Evolutionary conservation across 2,329 filamentous ascomycete species (phyloP), one percentile per base, ranked within the genome.

Genomic region (Lasiodiplodia gonubiensis): DNA sequence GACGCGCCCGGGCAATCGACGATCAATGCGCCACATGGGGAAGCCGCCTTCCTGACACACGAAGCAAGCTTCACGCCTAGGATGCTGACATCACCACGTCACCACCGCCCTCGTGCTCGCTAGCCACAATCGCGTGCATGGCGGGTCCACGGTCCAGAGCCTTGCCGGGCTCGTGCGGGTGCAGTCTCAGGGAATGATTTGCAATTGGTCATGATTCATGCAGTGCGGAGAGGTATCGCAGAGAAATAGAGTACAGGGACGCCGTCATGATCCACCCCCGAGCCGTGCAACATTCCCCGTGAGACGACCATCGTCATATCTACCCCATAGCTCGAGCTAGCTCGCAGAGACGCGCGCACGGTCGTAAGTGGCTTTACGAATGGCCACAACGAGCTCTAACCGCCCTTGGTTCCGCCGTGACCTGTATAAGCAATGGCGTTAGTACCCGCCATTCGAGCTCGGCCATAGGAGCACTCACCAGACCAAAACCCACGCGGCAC

Each of bases 401-500:
- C 68, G 18, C 75, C 70, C 21, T 64, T 68, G 42, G 70, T 67
- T 69, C 75, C 74, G 12, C 75, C 76, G 53, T 74, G 71, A 10
- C 75, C 76, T 70, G 49, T 21, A 33, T 33, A 33, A 49, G 8
- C 51, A 37, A 35, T 30, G 21, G 8, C 52, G 30, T 66, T 42
- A 65, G 48, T 23, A 46, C 73, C 39, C 8, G 27, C 25, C 6
- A 18, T 30, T 25, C 4, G n/a, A 14, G 21, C 21, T 27, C 27
- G 7, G 11, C 21, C 2, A 21, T 12, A 11, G 33, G 6, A 10
- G 18, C 4, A 76, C 76, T 70, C 69, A 79, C 78, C 78, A 66
- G 71, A 70, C 80, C 80, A 82, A 68, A 80, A 82, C 48, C 72
- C 69, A 65, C 74, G 74, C 18, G 73, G 67, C 21, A 81, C 80